Base-by-base conservation (phyloP, 139 green algal species). In the Penium margaritaceum region DNA sequence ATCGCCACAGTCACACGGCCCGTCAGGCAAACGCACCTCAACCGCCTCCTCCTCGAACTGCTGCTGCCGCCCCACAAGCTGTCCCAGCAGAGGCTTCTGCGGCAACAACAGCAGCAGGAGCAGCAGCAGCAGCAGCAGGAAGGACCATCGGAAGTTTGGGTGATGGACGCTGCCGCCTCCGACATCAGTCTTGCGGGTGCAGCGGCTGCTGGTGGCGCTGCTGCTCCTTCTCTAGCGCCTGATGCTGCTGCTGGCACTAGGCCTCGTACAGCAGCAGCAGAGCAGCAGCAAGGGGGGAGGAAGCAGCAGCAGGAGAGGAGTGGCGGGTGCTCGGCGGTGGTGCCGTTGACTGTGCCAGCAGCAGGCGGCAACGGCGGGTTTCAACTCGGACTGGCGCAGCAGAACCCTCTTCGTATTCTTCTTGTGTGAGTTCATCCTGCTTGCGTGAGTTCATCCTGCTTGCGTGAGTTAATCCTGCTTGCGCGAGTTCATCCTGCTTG, bases 341-440 rank as follows among this genome's bases (percentile, higher is more conserved):
- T 57, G 46, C 19, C 19, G 46, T 21, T 24, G 46, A 57, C 19
- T 57, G 46, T 21, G 55, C 35, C 30, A 3, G 15, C 34, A 71
- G 36, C 17, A 4, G 27, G n/a, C 32, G 63, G 58, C n/a, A 21
- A 17, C 55, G 30, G 15, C 7, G 47, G 27, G 14, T 51, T 62
- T 19, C 44, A 71, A 63, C 35, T 29, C 19, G 39, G 44, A 3
- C 41, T 74, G 19, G 66, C 33, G 2, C 29, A 74, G 21, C 19
- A 66, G 24, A 37, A 74, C 54, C 66, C 66, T 1, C 54, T 74
- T 34, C 66, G 66, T 5, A 74, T 74, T 5, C 66, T 74, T 63
- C 38, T 74, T 44, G 66, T 63, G 66, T 74, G 32, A 35, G 66
- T 64, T n/a, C n/a, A n/a, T n/a, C n/a, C n/a, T n/a, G n/a, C n/a